These are phyloP conservation scores for Boechera stricta DNA, from an alignment of 345 rosid genomes.

Conservation along the genomic window DNA sequence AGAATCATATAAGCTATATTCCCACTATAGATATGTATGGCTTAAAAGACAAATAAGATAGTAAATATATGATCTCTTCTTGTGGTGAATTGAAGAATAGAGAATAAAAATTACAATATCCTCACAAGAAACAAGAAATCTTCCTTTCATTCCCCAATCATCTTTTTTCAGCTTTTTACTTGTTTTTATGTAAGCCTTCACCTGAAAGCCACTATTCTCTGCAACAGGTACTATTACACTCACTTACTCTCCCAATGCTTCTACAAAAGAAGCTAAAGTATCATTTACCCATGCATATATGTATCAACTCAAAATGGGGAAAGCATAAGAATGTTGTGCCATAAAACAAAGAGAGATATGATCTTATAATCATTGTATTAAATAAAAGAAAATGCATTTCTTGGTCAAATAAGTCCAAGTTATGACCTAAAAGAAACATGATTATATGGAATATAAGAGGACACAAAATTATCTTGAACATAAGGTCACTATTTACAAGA, in stretches of 20 bases:
- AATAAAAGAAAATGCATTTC: slow-evolving; percentile 23
- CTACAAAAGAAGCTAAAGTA: slow-evolving; percentile 40
- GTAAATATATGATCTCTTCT: slow-evolving; percentile 9
- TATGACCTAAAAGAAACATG: slow-evolving; percentile 7
- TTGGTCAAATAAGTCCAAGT: slow-evolving; percentile 9
- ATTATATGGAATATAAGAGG: neutral
- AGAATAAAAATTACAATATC: slow-evolving; percentile 33
- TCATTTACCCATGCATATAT: slow-evolving; percentile 38
- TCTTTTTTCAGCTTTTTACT: slow-evolving; percentile 50
- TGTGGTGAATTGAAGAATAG: slow-evolving; percentile 22
- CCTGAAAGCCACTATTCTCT: slow-evolving; percentile 46
- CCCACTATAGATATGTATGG: slow-evolving; percentile 43
- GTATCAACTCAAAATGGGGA: slow-evolving; percentile 20
- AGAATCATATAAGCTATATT: slow-evolving; percentile 45
- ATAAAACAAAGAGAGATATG: slow-evolving; percentile 37
- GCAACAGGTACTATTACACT: slow-evolving; percentile 39
- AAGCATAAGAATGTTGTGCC: slow-evolving; percentile 13
- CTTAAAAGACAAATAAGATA: slow-evolving; percentile 34
- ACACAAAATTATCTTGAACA: slow-evolving; percentile 3
- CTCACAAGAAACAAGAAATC: slow-evolving; percentile 46
- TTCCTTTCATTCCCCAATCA: slow-evolving; percentile 54
- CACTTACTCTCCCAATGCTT: slow-evolving; percentile 40
- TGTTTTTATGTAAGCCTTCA: slow-evolving; percentile 46
- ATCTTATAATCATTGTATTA: slow-evolving; percentile 38
- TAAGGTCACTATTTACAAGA: neutral